Evolutionary conservation across 177 flowering plant genomes (phyloP).

Genomic region (Vitis hybrid): DNA sequence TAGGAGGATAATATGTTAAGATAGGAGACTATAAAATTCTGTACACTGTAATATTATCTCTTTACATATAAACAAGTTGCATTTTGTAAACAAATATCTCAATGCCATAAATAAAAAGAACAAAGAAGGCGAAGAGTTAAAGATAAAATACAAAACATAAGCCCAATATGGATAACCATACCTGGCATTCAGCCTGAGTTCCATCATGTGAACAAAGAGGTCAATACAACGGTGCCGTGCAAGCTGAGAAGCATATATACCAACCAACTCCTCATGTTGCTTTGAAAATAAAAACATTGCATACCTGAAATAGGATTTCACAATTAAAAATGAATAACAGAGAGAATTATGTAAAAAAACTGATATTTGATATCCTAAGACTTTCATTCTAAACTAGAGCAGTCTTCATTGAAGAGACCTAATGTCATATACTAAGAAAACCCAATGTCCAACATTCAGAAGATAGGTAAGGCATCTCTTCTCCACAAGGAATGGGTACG

Average conservation of each 20-base stretch:
- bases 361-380: background rate
- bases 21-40: too few species aligned
- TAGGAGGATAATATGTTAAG: too few species aligned
- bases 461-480: too few species aligned
- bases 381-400: background rate
- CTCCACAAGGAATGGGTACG: too few species aligned
- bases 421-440: background rate
- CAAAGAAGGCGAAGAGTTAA: constrained; percentile 2
- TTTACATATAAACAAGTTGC: too few species aligned
- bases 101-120: background rate
- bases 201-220: constrained; percentile 99
- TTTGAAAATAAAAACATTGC: constrained; percentile 89
- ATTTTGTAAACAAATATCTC: background rate
- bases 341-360: background rate
- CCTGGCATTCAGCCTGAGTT: constrained; percentile 83
- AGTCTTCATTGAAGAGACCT: background rate
- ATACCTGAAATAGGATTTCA: constrained; percentile 61
- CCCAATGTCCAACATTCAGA: background rate
- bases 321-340: constrained; percentile 3
- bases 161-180: constrained; percentile 11
- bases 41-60: too few species aligned
- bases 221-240: constrained; percentile 92
- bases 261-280: constrained; percentile 93
- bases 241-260: constrained; percentile 96
- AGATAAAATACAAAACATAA: background rate